Evolutionary conservation across 495 filamentous ascomycete species (phyloP), one percentile per base, ranked within the genome.

Genomic region (Neurospora sublineolata): DNA sequence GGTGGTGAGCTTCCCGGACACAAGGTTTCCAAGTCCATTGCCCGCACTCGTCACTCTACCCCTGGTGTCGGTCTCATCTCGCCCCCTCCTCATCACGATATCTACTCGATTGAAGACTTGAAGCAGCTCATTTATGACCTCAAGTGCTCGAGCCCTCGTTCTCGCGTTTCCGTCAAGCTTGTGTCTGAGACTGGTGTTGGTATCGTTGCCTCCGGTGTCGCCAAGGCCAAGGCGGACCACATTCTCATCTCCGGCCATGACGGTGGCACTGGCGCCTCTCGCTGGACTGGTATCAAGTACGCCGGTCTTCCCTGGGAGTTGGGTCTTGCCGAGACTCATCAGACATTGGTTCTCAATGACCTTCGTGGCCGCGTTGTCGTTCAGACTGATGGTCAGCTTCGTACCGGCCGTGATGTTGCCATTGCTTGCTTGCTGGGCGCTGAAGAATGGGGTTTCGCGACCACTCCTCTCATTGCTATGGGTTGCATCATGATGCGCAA

Each of bases 241-340:
- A 97, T 99, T 78, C 82, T 99, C 75, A 99, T 99, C 76, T 98
- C 96, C 41, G 96, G 95, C 71, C 95, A 99, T 76, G 95, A 99
- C 80, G 95, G 95, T 84, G 95, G 95, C 76, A 99, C 95, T 76
- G 95, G 95, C 86, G 95, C 95, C 72, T 98, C 95, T 46, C 86
- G 95, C 76, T 99, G 95, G 95, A 99, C 95, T 79, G 95, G 95
- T 83, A 99, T 99, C 88, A 98, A 98, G 83, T 98, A 98, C 80
- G 95, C 96, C 73, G 95, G 95, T 84, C 88, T 98, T 46, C 96
- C 95, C 11, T 99, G 95, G 95, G 95, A 99, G 81, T 81, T 99
- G 76, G 95, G 95, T 87, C 90, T 99, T 70, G 95, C 95, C 0
- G 95, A 99, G 82, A 99, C 95, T 37, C 95, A 99, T 80, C 95